phyloP scores from a whole-genome alignment of 1,284 basidiomycete genomes.

The Inonotus hispidus region DNA sequence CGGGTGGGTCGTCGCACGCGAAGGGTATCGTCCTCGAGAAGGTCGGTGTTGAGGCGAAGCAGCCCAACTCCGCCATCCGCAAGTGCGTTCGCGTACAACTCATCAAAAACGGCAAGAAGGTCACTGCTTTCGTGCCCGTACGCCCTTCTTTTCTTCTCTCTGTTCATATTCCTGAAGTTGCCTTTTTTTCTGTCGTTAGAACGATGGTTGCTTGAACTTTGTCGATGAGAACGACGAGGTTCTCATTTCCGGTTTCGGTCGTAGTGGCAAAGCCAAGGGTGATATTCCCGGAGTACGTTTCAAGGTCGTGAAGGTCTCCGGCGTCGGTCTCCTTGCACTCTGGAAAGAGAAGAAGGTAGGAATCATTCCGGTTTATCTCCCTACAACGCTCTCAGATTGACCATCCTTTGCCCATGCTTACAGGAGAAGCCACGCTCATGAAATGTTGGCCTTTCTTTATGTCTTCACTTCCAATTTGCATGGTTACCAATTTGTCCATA shows the following conservation, averaged over 20 bases:
- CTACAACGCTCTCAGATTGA: slow-evolving; percentile 6
- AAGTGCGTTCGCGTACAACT: slow-evolving; percentile 99
- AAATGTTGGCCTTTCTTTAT: slow-evolving; percentile 45
- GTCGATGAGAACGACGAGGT: slow-evolving; percentile 99
- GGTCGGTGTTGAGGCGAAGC: slow-evolving; percentile 91
- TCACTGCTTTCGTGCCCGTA: slow-evolving; percentile 80
- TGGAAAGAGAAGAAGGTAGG: slow-evolving; percentile 99
- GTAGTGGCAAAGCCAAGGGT: slow-evolving; percentile 98
- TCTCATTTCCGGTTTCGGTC: slow-evolving; percentile 99
- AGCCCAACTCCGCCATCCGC: slow-evolving; percentile 99
- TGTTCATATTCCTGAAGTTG: neutral
- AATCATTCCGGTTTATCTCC: slow-evolving; percentile 13
- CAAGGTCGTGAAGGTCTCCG: slow-evolving; percentile 99
- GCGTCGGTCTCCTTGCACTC: slow-evolving; percentile 94
- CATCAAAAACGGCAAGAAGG: slow-evolving; percentile 99
- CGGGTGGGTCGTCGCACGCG: slow-evolving; percentile 98
- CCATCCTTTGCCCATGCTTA: slow-evolving; percentile 11
- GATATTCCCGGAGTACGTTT: slow-evolving; percentile 97
- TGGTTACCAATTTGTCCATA: slow-evolving; percentile 38
- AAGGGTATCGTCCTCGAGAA: slow-evolving; percentile 99
- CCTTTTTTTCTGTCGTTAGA: slow-evolving; percentile 42
- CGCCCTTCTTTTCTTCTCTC: neutral
- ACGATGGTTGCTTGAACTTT: slow-evolving; percentile 99
- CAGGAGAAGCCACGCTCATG: slow-evolving; percentile 91
- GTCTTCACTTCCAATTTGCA: slow-evolving; percentile 23